These are phyloP conservation scores for Jaltomata sinuosa DNA, from an alignment of 257 asterid genomes.

Conservation along the genomic window DNA sequence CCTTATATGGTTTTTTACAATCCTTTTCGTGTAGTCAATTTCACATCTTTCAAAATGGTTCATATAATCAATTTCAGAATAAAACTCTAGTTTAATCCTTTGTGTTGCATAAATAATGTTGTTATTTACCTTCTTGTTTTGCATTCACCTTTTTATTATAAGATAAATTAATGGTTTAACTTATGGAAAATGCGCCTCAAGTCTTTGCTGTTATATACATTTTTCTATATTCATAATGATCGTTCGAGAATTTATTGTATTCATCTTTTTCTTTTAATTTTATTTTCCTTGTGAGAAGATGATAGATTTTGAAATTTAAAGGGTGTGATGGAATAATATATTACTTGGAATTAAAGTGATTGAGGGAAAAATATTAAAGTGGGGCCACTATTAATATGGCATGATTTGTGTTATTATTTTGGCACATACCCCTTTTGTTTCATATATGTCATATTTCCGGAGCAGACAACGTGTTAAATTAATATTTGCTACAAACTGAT, in stretches of 20 bases:
- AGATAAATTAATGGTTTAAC: no score
- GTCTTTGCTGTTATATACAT: neutral
- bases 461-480: neutral
- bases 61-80: neutral
- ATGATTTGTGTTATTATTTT: neutral
- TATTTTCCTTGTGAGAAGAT: neutral
- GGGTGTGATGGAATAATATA: neutral
- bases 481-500: neutral
- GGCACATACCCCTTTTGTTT: neutral
- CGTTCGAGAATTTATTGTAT: neutral
- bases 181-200: no score
- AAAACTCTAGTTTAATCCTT: neutral
- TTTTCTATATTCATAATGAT: neutral
- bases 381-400: neutral
- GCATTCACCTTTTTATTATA: no score
- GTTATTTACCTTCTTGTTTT: no score
- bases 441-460: neutral
- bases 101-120: neutral
- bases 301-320: no score
- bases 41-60: neutral
- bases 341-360: neutral
- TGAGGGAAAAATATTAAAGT: neutral
- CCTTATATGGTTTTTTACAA: neutral
- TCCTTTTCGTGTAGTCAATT: neutral
- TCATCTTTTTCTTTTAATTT: neutral